These are phyloP conservation scores for Zarea fungicola DNA, from an alignment of 2,329 filamentous ascomycete species.

Conservation along the genomic window DNA sequence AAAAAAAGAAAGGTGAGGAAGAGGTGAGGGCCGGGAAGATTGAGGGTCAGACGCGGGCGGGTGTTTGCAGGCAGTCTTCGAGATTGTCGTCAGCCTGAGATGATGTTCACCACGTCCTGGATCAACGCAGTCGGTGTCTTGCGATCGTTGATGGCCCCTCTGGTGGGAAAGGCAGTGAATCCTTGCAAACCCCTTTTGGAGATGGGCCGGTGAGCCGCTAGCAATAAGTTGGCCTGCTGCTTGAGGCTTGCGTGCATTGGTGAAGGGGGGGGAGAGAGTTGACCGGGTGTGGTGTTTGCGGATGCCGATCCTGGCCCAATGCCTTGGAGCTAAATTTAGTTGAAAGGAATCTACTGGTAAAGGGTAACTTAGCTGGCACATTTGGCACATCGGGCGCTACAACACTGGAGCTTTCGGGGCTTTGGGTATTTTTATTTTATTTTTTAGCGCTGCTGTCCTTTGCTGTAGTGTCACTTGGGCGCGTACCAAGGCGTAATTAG, in stretches of 20 bases:
- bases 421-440: no score
- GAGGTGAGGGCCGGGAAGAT: background rate
- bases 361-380: no score
- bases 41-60: background rate
- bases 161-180: background rate
- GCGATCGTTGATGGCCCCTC: background rate
- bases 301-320: no score
- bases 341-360: no score
- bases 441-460: no score
- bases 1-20: background rate
- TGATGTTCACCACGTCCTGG: background rate
- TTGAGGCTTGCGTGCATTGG: background rate
- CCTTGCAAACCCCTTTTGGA: constrained; percentile 9
- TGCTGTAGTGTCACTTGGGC: no score
- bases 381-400: no score
- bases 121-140: background rate
- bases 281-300: background rate
- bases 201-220: constrained; percentile 5
- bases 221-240: background rate
- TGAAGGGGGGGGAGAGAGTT: background rate
- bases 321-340: no score
- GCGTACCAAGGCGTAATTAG: no score
- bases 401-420: no score
- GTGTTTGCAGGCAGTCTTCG: constrained; percentile 5
- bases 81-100: background rate